These are phyloP conservation scores for Metroxylon sagu DNA, from an alignment of 176 grass and related monocot genomes.

Conservation along the genomic window DNA sequence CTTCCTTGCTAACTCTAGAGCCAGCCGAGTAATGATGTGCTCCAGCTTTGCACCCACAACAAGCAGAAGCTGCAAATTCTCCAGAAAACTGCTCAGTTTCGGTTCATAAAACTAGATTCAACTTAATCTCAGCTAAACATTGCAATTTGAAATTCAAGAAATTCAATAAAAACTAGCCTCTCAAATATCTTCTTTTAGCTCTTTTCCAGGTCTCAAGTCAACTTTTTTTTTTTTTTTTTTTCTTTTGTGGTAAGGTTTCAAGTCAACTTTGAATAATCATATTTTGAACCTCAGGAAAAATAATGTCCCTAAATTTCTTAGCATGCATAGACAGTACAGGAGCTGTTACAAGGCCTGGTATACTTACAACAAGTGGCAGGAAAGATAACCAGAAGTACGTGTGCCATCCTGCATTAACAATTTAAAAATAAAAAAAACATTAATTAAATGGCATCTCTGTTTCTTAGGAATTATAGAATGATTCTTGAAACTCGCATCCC, in stretches of 20 bases:
- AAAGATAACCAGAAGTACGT: conserved; percentile 95
- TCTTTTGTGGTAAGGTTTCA: no score
- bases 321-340: no score
- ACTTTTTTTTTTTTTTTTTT: no score
- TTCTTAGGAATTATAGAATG: neutral
- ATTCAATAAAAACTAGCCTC: no score
- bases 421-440: conserved; percentile 8
- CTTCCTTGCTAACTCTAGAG: conserved; percentile 41
- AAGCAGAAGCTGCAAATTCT: conserved; percentile 61
- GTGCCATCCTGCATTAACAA: conserved; percentile 84
- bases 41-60: conserved; percentile 76
- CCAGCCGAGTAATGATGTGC: conserved; percentile 64
- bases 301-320: no score
- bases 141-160: no score
- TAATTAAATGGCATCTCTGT: neutral
- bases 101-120: neutral
- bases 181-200: no score
- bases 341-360: neutral
- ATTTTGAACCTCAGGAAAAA: no score
- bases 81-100: conserved; percentile 1
- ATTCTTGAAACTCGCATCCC: neutral
- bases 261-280: no score
- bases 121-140: no score
- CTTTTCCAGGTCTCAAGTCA: no score
- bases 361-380: conserved; percentile 90